These are phyloP conservation scores for Closterium sp. DNA, from an alignment of 139 green algal species.

Conservation along the genomic window DNA sequence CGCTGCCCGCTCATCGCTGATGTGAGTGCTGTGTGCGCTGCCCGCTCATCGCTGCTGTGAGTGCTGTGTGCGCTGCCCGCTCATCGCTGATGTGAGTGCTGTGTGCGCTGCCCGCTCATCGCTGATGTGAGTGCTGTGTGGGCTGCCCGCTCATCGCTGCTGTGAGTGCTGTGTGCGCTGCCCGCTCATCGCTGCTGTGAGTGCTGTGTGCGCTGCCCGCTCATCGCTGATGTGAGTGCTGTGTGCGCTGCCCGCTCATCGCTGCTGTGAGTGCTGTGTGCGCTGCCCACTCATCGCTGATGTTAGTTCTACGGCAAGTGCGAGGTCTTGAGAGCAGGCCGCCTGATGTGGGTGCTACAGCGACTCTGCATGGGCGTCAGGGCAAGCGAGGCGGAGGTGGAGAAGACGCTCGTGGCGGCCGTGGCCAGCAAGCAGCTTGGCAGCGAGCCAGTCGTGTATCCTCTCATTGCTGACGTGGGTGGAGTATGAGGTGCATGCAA, in stretches of 20 bases:
- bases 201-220: not conserved
- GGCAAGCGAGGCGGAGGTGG: constrained; percentile 64
- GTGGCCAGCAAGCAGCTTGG: constrained; percentile 83
- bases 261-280: constrained; percentile 58
- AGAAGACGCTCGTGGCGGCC: constrained; percentile 67
- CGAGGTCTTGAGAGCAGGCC: no score
- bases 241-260: no score
- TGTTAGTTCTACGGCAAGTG: no score
- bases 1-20: no score
- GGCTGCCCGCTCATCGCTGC: constrained; percentile 78
- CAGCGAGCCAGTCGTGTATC: constrained; percentile 78
- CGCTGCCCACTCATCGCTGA: constrained; percentile 73
- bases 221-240: no score
- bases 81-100: no score
- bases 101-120: constrained; percentile 65
- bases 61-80: no score
- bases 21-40: no score
- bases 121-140: constrained; percentile 63
- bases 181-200: constrained; percentile 74
- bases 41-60: constrained; percentile 74
- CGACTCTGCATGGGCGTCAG: constrained; percentile 79
- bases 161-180: constrained; percentile 28
- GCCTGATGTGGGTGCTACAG: constrained; percentile 69
- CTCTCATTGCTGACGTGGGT: constrained; percentile 72
- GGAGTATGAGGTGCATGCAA: no score